Evolutionary conservation across 1,284 basidiomycete species (phyloP), one percentile per base, ranked within the genome.

Genomic region (Peniophora sp.): DNA sequence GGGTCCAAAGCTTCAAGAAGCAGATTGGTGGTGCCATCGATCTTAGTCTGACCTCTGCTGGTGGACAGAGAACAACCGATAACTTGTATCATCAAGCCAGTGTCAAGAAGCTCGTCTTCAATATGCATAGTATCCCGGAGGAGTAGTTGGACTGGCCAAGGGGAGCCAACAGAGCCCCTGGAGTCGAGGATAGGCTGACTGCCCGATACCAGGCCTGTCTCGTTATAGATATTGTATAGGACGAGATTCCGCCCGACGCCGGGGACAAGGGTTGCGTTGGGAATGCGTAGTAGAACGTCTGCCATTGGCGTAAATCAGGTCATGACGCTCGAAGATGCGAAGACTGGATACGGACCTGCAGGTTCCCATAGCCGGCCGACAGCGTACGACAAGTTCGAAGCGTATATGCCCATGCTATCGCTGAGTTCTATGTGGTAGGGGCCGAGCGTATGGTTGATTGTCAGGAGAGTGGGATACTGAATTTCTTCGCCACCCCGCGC

Each of bases 31-130:
- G 18, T 24, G 23, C 10, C 43, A n/a, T 45, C 43, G 20, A 45
- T 45, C 20, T 8, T 24, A 9, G 23, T n/a, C 17, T 18, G 8
- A 9, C 43, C 43, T 14, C 3, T 9, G 14, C 14, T 45, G 3
- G 23, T 45, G 20, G 43, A 45, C 43, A 45, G 14, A 22, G 43
- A 45, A n/a, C 43, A 45, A 18, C 43, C 43, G 22, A 45, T 45
- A 3, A 45, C 23, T 24, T 45, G 43, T 8, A 45, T 24, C n/a
- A 15, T 14, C 12, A 45, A 20, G 8, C n/a, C 14, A 24, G 20
- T 22, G 41, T 20, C 20, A 20, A 36, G 34, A n/a, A n/a, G n/a
- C 34, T 17, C n/a, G 37, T 41, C 37, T 20, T 8, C 5, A 8
- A 20, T 5, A 5, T n/a, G 18, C 15, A 41, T n/a, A 15, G 37